Conservation (phyloP, 331 rosid genomes). For the Quercus lobata region DNA sequence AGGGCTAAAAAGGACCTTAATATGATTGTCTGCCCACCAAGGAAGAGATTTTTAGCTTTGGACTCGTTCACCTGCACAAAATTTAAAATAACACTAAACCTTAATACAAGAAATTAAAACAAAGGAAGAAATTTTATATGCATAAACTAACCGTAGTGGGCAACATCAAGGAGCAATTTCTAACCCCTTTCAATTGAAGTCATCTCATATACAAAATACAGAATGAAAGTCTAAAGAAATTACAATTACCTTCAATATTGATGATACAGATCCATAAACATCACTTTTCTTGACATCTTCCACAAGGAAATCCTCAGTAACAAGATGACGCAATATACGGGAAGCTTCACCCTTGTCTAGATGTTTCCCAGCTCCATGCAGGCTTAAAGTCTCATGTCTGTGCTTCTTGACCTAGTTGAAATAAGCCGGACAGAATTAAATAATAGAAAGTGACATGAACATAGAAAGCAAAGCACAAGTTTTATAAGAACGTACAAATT, state of each 20-base stretch:
- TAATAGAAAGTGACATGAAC: slow-evolving; percentile 10
- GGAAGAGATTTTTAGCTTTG: slow-evolving; percentile 38
- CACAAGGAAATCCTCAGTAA: slow-evolving; percentile 60
- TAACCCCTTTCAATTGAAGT: slow-evolving; percentile 5
- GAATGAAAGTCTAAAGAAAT: background rate
- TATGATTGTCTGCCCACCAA: slow-evolving; percentile 47
- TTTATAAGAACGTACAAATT: slow-evolving; percentile 49
- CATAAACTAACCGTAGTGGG: slow-evolving; percentile 6
- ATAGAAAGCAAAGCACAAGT: slow-evolving; percentile 11
- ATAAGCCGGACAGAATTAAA: slow-evolving; percentile 13
- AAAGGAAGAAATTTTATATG: background rate
- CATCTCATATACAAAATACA: background rate
- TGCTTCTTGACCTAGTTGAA: slow-evolving; percentile 75
- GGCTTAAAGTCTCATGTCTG: slow-evolving; percentile 64
- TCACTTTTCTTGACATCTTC: slow-evolving; percentile 98
- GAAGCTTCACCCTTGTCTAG: slow-evolving; percentile 90
- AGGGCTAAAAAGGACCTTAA: slow-evolving; percentile 54
- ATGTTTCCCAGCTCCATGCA: slow-evolving; percentile 91
- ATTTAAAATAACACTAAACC: slow-evolving; percentile 13
- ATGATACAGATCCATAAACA: slow-evolving; percentile 85
- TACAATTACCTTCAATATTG: slow-evolving; percentile 64
- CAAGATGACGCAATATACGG: slow-evolving; percentile 86
- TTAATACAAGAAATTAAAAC: slow-evolving; percentile 9
- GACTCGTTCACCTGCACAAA: slow-evolving; percentile 58
- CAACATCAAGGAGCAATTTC: slow-evolving; percentile 10